A percentile compares a stretch with the other conserved stretches of the same genome.
Evolutionary conservation across 1,139 yeast species (phyloP).

Genomic region (Zhuliangozyma blackwelliae): DNA sequence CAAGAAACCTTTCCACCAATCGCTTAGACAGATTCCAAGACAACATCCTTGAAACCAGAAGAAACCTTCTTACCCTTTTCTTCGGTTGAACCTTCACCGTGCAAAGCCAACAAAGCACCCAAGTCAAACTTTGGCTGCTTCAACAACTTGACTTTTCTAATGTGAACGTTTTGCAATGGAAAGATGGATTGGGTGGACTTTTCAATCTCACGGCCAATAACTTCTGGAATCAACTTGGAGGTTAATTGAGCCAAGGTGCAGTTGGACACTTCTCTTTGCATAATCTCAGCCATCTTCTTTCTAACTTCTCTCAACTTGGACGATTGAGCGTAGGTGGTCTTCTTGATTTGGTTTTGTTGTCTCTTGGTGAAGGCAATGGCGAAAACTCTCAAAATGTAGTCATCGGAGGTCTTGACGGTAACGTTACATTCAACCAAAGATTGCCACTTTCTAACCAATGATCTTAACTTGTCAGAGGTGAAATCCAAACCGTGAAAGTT

Average conservation of each 20-base stretch:
- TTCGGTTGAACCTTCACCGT: conserved; percentile 49
- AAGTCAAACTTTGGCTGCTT: conserved; percentile 52
- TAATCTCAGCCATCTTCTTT: conserved; percentile 49
- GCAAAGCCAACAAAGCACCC: conserved; percentile 48
- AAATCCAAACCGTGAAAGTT: conserved; percentile 52
- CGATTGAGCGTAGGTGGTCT: conserved; percentile 49
- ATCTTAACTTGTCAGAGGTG: conserved; percentile 49
- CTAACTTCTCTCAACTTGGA: conserved; percentile 50
- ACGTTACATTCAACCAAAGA: conserved; percentile 51
- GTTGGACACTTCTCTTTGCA: conserved; percentile 51
- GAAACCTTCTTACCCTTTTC: conserved; percentile 51
- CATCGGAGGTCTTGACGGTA: conserved; percentile 49
- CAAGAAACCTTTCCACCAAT: conserved; percentile 1
- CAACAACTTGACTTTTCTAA: conserved; percentile 51
- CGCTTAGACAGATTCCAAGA: conserved; percentile 44
- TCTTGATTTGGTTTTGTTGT: conserved; percentile 49
- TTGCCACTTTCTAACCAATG: conserved; percentile 53
- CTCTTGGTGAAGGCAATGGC: conserved; percentile 53
- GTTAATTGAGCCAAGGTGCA: conserved; percentile 49
- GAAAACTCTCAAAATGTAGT: conserved; percentile 46
- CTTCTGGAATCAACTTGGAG: conserved; percentile 50
- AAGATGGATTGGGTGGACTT: conserved; percentile 48
- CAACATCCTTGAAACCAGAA: conserved; percentile 50
- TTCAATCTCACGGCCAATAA: conserved; percentile 51
- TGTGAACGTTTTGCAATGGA: conserved; percentile 51